Evolutionary conservation across 441 rosid species (phyloP).

Genomic region (Populus hybrid): DNA sequence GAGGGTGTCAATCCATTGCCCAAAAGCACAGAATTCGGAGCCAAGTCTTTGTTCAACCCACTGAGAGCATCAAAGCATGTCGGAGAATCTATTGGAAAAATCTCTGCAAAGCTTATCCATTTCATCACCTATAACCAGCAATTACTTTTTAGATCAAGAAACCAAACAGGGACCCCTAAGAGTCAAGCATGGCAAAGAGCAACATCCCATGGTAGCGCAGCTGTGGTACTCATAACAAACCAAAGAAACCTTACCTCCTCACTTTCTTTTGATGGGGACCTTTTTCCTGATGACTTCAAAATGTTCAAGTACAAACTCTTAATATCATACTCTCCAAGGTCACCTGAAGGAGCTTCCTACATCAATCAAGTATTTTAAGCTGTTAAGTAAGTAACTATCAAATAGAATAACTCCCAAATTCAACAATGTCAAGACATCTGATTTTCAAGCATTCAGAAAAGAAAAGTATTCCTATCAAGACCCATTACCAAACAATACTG

Average conservation of each 20-base stretch:
- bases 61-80: conserved; percentile 45
- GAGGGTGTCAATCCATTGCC: conserved; percentile 76
- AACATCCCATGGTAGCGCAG: not conserved
- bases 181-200: not conserved
- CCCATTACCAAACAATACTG: not conserved
- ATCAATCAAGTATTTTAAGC: conserved; percentile 2
- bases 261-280: conserved; percentile 24
- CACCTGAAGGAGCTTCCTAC: conserved; percentile 37
- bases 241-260: conserved; percentile 48
- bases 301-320: conserved; percentile 49
- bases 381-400: not conserved
- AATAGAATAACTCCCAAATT: not conserved
- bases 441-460: not conserved
- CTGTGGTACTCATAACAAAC: not conserved
- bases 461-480: no score
- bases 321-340: conserved; percentile 40
- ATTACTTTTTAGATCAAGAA: conserved; percentile 1
- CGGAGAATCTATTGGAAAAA: conserved; percentile 46
- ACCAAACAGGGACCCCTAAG: no score
- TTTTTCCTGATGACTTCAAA: conserved; percentile 46
- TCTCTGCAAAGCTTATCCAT: conserved; percentile 72
- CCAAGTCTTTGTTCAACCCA: conserved; percentile 59
- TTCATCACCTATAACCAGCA: conserved; percentile 53
- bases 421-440: not conserved
- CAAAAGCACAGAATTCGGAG: conserved; percentile 55